Evolutionary conservation across 768 basidiomycete species (phyloP).

Genomic region (Rossbeevera mucosa): DNA sequence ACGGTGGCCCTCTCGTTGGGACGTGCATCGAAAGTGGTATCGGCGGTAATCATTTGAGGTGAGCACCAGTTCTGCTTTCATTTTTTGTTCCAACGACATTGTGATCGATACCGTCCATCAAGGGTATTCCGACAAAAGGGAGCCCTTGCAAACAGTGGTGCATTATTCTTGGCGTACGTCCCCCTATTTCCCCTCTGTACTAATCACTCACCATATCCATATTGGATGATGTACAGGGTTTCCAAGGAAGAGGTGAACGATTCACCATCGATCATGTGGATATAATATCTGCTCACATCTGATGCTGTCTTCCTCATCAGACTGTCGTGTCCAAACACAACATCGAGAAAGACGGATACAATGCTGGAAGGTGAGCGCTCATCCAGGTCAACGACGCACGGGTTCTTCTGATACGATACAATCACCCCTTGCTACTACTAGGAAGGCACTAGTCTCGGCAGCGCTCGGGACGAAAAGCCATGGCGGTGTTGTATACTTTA

Average conservation of each 20-base stretch:
- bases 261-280: too few species aligned
- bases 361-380: slow-evolving; percentile 37
- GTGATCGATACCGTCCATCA: background rate
- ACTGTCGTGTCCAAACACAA: slow-evolving; percentile 33
- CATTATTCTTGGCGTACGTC: slow-evolving; percentile 58
- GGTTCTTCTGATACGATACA: background rate
- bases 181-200: background rate
- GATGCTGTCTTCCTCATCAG: slow-evolving; percentile 9
- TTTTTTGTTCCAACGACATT: background rate
- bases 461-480: slow-evolving; percentile 39
- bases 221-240: slow-evolving; percentile 28
- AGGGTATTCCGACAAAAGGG: slow-evolving; percentile 58
- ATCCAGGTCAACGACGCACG: background rate
- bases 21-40: slow-evolving; percentile 42
- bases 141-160: slow-evolving; percentile 39
- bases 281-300: background rate
- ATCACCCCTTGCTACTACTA: slow-evolving; percentile 6
- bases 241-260: slow-evolving; percentile 39
- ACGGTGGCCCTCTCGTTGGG: slow-evolving; percentile 31
- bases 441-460: slow-evolving; percentile 35
- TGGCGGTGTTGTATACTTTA: slow-evolving; percentile 44
- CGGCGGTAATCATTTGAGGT: slow-evolving; percentile 49
- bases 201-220: background rate
- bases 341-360: slow-evolving; percentile 44
- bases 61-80: background rate